Conservation (phyloP, 2,329 filamentous ascomycete genomes). For the Epichloe coenophiala region DNA sequence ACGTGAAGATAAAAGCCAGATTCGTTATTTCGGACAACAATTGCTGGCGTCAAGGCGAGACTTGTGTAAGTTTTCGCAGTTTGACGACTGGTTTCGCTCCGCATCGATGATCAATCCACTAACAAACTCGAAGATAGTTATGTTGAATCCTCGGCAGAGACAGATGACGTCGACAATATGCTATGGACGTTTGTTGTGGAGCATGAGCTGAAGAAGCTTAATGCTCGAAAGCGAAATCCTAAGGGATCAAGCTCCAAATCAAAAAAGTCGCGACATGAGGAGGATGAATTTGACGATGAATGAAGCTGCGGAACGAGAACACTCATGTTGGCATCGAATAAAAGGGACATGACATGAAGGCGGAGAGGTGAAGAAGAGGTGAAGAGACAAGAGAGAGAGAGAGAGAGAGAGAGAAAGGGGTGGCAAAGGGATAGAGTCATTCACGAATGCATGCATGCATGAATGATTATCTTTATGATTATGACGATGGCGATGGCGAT, state of each 20-base stretch:
- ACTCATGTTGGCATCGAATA: not conserved
- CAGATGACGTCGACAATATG: slow-evolving; percentile 10
- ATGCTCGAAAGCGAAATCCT: slow-evolving; percentile 18
- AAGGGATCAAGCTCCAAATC: slow-evolving; percentile 14
- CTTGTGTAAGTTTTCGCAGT: slow-evolving; percentile 19
- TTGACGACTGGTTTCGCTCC: not conserved
- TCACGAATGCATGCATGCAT: not conserved
- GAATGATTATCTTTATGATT: slow-evolving; percentile 1
- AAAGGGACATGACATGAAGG: not conserved
- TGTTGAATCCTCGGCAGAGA: slow-evolving; percentile 16
- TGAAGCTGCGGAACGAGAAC: not conserved
- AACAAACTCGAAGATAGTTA: slow-evolving; percentile 15
- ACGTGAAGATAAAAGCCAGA: slow-evolving; percentile 13
- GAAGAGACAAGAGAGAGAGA: not conserved
- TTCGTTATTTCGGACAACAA: slow-evolving; percentile 17
- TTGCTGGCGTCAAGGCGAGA: slow-evolving; percentile 21
- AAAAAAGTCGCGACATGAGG: slow-evolving; percentile 7
- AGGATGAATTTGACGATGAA: slow-evolving; percentile 11
- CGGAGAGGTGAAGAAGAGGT: not conserved
- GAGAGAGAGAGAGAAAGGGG: not conserved
- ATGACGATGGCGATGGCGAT: slow-evolving; percentile 4
- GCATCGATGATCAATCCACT: not conserved
- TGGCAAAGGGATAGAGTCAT: not conserved
- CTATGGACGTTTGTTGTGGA: slow-evolving; percentile 22
- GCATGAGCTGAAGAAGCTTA: slow-evolving; percentile 27